Base-by-base conservation (phyloP, 768 basidiomycete species). In the Leccinum olivaceopallidum region DNA sequence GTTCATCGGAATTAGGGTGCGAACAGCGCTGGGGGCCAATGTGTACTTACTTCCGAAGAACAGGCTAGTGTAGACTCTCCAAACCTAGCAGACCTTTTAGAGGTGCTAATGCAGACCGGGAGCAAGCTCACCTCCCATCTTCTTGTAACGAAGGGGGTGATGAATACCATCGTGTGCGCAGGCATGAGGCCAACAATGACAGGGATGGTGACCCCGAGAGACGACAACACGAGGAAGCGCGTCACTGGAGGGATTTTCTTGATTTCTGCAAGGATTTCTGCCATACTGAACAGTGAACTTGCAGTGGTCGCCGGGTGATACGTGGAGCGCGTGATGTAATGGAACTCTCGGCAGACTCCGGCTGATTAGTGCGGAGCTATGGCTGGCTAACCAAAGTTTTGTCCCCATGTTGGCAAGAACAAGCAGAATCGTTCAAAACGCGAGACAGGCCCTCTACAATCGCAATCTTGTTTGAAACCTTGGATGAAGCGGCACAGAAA, bases 201-300 rank as follows among this genome's bases (percentile, higher is more conserved):
- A 0, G 90, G 81, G 2, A 87, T 22, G 0, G 91, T 84, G 42
- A 92, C 77, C 0, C 75, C 84, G 3, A 90, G 68, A 2, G 85
- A 83, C 2, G 90, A 88, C 22, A 75, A 77, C 59, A 83, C 80
- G 6, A 92, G 71, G 58, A 87, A 85, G 34, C 93, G 85, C 6
- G 93, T 94, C 39, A 95, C 87, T 36, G 89, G 88, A 0, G 93
- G 92, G 1, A 94, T 90, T 77, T 92, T 93, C 66, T 80, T 83
- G 56, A 94, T 73, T 76, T 93, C 89, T 22, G 82, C 78, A 3
- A 81, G 24, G 39, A 86, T 68, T 18, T 77, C 75, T 55, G 81
- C 75, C 83, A 84, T 84, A 20, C n/a, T 47, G 44, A 47, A 47
- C n/a, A 30, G 30, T 30, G 30, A 2, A 30, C 30, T 20, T 44